Base-by-base conservation (phyloP, 2,329 filamentous ascomycete genomes). In the Calonectria multiphialidica region DNA sequence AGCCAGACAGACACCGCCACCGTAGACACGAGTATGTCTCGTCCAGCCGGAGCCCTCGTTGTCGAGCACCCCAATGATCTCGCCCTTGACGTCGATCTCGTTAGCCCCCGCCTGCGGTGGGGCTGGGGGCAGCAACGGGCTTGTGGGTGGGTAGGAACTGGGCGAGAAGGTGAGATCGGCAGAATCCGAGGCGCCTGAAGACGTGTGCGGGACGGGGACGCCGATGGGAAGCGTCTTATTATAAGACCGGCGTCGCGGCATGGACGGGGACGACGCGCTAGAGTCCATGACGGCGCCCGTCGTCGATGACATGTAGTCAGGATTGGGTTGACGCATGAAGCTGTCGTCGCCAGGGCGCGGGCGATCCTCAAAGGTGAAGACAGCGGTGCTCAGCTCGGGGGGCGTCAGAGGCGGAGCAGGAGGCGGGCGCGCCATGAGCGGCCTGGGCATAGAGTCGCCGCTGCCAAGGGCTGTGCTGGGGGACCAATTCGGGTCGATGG, bases 1-100 rank as follows among this genome's bases (percentile, higher is more conserved):
- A 1, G 89, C 89, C 45, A 90, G 83, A 73, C 90, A 91, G 3
- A 88, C 86, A 7, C 89, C 89, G 71, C 89, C 89, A 33, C 89
- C 89, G 74, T 90, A 91, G 30, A 91, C 89, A 30, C 89, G 86
- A 18, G 89, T 91, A 79, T 91, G 90, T 44, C 89, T 86, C 76
- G 85, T 88, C 90, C 89, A 91, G 49, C 86, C 86, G 21, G 85
- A 83, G 5, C 87, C 88, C 15, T 84, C 82, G 69, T 84, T 83
- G 76, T 90, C 86, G 68, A 87, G 81, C 15, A 86, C 83, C 10
- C 86, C 87, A 47, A 90, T 83, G 68, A 88, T 87, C 76, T 90
- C 88, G 33, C 87, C 88, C 57, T 87, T 83, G 5, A 89, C 82
- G 63, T 86, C 83, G 42, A 87, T 83, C 68, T 85, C 83, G 37